A percentile compares a stretch with the other conserved stretches of the same genome.
These are phyloP conservation scores for Yamadazyma nakazawae DNA, from an alignment of 805 yeast species.

Conservation along the genomic window DNA sequence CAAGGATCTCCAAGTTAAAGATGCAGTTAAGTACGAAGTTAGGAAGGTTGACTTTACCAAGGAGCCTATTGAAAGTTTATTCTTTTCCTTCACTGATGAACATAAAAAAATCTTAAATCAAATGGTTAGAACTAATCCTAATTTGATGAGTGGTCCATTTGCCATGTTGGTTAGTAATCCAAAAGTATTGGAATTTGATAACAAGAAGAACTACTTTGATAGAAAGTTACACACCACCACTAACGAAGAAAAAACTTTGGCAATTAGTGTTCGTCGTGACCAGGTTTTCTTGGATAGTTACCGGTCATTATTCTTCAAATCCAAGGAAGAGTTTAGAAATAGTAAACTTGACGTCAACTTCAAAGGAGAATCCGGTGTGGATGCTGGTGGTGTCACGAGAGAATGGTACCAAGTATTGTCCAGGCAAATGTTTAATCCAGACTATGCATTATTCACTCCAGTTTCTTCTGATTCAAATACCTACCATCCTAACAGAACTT, in stretches of 20 bases:
- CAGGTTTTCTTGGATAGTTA: conserved; percentile 91
- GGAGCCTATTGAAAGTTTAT: conserved; percentile 73
- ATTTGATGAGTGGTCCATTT: conserved; percentile 94
- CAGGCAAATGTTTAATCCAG: conserved; percentile 94
- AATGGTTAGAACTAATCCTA: conserved; percentile 88
- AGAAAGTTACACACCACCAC: conserved; percentile 59
- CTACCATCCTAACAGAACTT: conserved; percentile 91
- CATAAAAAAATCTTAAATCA: conserved; percentile 85
- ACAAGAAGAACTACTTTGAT: conserved; percentile 82
- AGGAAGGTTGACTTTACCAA: conserved; percentile 62
- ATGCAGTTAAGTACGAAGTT: conserved; percentile 57
- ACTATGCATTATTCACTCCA: conserved; percentile 86
- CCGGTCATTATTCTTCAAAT: conserved; percentile 73
- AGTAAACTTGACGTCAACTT: conserved; percentile 78
- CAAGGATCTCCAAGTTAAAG: conserved; percentile 53
- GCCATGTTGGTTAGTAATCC: conserved; percentile 86
- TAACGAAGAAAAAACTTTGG: conserved; percentile 46
- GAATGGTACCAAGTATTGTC: conserved; percentile 97
- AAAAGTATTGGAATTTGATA: conserved; percentile 88
- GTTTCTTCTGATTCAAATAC: conserved; percentile 90
- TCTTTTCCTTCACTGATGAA: conserved; percentile 83
- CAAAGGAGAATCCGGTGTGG: conserved; percentile 93
- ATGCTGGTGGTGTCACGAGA: conserved; percentile 96
- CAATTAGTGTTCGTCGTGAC: conserved; percentile 75
- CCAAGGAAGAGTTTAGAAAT: conserved; percentile 66